Percentiles rank a stretch among this genome's conserved stretches.
Evolutionary conservation across 73 alveolate species (phyloP).

Genomic region (Paramecium sonneborni): DNA sequence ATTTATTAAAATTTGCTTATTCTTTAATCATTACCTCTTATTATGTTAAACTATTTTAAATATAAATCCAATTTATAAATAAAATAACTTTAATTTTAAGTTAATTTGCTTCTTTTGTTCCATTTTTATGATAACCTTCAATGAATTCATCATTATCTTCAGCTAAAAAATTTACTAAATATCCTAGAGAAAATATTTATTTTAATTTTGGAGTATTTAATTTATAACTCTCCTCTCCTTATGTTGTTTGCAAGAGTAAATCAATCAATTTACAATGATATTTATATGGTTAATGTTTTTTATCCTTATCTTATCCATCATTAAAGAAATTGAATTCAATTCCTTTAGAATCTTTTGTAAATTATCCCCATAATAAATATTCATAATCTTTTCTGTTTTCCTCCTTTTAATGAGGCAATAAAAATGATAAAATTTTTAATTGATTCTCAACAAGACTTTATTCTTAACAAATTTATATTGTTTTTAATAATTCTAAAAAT

Average conservation of each 20-base stretch:
- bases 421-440: constrained; percentile 42
- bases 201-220: neutral
- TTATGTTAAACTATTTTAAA: neutral
- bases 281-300: neutral
- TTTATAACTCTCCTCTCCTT: constrained; percentile 1
- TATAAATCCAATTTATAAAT: neutral
- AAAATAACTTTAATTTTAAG: neutral
- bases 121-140: neutral
- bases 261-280: neutral
- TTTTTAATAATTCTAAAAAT: constrained; percentile 56
- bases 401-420: constrained; percentile 55
- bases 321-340: neutral
- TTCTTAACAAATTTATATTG: neutral
- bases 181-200: neutral
- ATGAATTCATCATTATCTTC: neutral
- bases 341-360: neutral
- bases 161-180: neutral
- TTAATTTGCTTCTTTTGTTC: neutral
- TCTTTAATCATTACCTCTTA: constrained; percentile 33
- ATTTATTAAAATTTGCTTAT: neutral
- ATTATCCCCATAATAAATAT: constrained; percentile 14
- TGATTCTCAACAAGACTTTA: constrained; percentile 55
- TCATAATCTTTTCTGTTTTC: neutral
- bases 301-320: neutral
- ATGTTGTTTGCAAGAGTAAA: neutral